A percentile compares a stretch with the other conserved stretches of the same genome.
These are phyloP conservation scores for Podospora appendiculata DNA, from an alignment of 495 filamentous ascomycete genomes.

Conservation along the genomic window DNA sequence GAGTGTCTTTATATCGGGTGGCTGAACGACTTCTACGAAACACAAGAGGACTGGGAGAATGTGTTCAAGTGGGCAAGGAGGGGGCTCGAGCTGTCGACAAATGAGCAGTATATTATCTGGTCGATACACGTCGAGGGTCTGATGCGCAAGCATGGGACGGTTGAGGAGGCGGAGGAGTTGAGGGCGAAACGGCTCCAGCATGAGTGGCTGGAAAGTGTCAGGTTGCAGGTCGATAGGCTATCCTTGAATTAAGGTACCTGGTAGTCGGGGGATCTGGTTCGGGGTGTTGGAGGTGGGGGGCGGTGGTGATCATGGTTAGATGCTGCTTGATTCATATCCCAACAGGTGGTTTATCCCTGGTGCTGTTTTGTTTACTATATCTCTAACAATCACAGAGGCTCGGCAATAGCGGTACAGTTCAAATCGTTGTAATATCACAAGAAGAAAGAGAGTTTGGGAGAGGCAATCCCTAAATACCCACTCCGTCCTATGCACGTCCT, in stretches of 20 bases:
- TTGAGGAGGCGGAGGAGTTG: conserved; percentile 16
- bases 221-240: conserved; percentile 16
- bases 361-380: too few species aligned
- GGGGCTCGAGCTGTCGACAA: conserved; percentile 11
- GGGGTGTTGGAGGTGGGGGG: too few species aligned
- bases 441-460: too few species aligned
- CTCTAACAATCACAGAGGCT: too few species aligned
- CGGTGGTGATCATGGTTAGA: too few species aligned
- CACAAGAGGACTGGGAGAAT: conserved; percentile 12
- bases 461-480: too few species aligned
- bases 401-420: too few species aligned
- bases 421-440: too few species aligned
- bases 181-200: conserved; percentile 8
- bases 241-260: conserved; percentile 1
- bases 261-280: too few species aligned
- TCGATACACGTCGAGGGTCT: conserved; percentile 20
- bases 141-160: conserved; percentile 14
- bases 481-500: too few species aligned
- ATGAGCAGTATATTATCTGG: conserved; percentile 23
- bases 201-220: conserved; percentile 15
- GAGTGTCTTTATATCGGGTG: conserved; percentile 17
- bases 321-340: too few species aligned
- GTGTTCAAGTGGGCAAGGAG: conserved; percentile 12
- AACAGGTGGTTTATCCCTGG: too few species aligned
- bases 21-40: conserved; percentile 22